Conservation (phyloP, 2,329 filamentous ascomycete species). For the Shiraia sp. region DNA sequence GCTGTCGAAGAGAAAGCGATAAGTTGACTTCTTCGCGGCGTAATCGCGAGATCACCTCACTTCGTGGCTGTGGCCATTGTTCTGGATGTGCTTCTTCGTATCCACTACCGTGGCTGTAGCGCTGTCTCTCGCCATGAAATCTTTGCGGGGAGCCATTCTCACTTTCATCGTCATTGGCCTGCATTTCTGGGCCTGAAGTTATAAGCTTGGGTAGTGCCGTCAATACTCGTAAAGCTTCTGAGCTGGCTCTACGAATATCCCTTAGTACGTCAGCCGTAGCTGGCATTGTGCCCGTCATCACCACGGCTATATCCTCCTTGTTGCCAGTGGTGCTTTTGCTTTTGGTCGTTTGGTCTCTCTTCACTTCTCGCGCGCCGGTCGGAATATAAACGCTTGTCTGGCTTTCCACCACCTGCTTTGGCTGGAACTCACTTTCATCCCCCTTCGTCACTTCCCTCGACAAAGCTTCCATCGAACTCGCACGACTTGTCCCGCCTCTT, state of each 20-base stretch:
- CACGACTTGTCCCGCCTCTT: conserved; percentile 2
- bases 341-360: not conserved
- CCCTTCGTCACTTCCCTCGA: not conserved
- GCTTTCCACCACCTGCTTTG: not conserved
- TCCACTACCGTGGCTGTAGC: not conserved
- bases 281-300: no score
- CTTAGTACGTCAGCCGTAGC: no score
- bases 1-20: conserved; percentile 10
- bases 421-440: not conserved
- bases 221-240: not conserved
- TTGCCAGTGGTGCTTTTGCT: no score
- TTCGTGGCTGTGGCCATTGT: conserved; percentile 7
- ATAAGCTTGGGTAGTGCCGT: no score
- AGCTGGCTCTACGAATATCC: not conserved
- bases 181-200: not conserved
- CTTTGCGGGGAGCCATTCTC: not conserved
- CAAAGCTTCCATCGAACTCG: conserved; percentile 4
- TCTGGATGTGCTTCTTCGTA: conserved; percentile 7
- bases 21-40: conserved; percentile 17
- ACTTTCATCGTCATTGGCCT: not conserved
- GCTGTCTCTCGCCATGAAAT: not conserved
- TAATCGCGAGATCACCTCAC: conserved; percentile 16
- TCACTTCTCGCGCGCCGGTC: not conserved
- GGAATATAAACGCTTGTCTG: not conserved
- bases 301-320: no score